Percentiles rank a stretch among this genome's conserved stretches.
Evolutionary conservation across 2,329 filamentous ascomycete genomes (phyloP).

Genomic region (Gnomoniopsis sp.): DNA sequence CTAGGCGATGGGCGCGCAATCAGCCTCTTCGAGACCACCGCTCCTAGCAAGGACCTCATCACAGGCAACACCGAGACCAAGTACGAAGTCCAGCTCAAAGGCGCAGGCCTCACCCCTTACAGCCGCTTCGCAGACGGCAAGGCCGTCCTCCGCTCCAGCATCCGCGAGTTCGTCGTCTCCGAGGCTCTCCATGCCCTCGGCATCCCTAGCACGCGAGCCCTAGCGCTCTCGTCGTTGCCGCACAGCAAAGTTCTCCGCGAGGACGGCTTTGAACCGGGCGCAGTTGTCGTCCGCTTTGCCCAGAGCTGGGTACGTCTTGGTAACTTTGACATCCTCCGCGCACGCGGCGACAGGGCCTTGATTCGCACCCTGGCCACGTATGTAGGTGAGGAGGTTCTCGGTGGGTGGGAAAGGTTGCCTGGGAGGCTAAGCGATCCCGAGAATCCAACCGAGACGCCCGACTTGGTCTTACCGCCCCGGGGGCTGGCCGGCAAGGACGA

Average conservation of each 20-base stretch:
- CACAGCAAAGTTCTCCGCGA: slow-evolving; percentile 65
- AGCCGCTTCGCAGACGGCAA: slow-evolving; percentile 95
- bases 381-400: slow-evolving; percentile 81
- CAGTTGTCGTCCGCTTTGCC: slow-evolving; percentile 89
- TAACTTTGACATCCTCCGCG: slow-evolving; percentile 90
- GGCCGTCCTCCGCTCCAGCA: slow-evolving; percentile 86
- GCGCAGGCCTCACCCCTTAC: slow-evolving; percentile 89
- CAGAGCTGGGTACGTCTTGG: slow-evolving; percentile 89
- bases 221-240: slow-evolving; percentile 76
- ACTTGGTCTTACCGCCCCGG: slow-evolving; percentile 37
- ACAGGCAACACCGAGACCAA: slow-evolving; percentile 33
- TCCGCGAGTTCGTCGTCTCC: slow-evolving; percentile 89
- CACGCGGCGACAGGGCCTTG: slow-evolving; percentile 72
- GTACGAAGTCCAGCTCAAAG: slow-evolving; percentile 93
- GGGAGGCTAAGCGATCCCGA: slow-evolving; percentile 52
- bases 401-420: slow-evolving; percentile 82
- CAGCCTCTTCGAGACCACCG: slow-evolving; percentile 86
- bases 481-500: slow-evolving; percentile 50
- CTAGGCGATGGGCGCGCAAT: slow-evolving; percentile 93
- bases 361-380: slow-evolving; percentile 76
- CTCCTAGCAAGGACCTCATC: slow-evolving; percentile 57
- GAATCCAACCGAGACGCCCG: slow-evolving; percentile 41
- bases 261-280: slow-evolving; percentile 82
- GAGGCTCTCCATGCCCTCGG: slow-evolving; percentile 82
- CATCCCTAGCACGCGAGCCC: slow-evolving; percentile 82